Evolutionary conservation across 768 basidiomycete genomes (phyloP), one percentile per base, ranked within the genome.

Genomic region (Myochromella boudieri): DNA sequence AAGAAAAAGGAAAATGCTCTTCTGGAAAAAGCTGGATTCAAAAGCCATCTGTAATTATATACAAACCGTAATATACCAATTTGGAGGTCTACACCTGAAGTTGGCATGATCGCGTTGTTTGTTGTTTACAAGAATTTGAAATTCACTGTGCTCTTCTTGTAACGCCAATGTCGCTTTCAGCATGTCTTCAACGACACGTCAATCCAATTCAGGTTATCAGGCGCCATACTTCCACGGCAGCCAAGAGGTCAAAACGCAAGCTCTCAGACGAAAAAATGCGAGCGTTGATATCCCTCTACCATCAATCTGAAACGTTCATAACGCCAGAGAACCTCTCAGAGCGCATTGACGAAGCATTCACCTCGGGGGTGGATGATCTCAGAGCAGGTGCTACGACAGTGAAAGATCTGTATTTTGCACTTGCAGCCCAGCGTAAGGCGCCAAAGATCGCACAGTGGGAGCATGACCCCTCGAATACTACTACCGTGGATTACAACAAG

Each of bases 281-380:
- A 49, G 83, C 86, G 3, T 81, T 91, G 52, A 76, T 90, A 52
- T 75, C 81, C 8, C 77, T 91, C 43, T 91, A 91, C 69, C 88
- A 92, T 70, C 80, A 88, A 67, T 68, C 83, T 39, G 80, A 80
- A 46, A 68, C 71, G 2, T 89, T 87, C 69, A 76, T 92, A 52
- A 87, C 87, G 9, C 70, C 70, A 17, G 84, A 87, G 53, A 90
- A 78, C 57, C 78, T 92, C 24, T 73, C 77, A 15, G 57, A 73
- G 17, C 70, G 68, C 46, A 90, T 91, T 44, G 84, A 89, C 66
- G 63, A 75, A 12, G 82, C 81, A 1, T 90, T 91, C 55, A 54
- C 75, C 3, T 50, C 60, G 10, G 36, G 7, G 39, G 4, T 6
- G 24, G 18, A 25, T 14, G 5, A 31, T 21, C 20, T 0, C 22